phyloP scores from a whole-genome alignment of 352 stramenopile species.

The Aphanomyces cochlioides region DNA sequence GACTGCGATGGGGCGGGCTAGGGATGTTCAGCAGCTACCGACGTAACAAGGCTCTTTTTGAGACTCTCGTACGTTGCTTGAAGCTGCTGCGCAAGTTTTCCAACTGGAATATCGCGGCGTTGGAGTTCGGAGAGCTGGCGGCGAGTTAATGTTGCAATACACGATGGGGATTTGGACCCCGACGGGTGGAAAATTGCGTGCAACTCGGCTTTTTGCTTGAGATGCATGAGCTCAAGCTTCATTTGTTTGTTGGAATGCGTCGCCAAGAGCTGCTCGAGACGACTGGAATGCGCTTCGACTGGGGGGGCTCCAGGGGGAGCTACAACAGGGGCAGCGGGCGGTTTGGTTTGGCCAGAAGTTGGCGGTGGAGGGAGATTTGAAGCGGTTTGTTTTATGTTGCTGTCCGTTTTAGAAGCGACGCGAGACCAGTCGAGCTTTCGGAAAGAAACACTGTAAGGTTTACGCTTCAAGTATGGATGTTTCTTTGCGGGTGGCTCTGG shows the following conservation, averaged over 20 bases:
- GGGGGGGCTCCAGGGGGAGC: too few species aligned
- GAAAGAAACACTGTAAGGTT: conserved; percentile 20
- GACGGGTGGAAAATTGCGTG: conserved; percentile 26
- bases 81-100: neutral
- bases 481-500: neutral
- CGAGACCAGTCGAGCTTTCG: conserved; percentile 24
- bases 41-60: neutral
- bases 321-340: neutral
- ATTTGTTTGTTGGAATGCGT: conserved; percentile 3
- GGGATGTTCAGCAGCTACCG: too few species aligned
- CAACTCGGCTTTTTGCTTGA: conserved; percentile 28
- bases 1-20: too few species aligned
- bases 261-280: conserved; percentile 5
- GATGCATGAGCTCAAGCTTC: conserved; percentile 26
- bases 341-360: neutral
- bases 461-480: conserved; percentile 29
- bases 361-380: neutral
- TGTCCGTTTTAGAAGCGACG: conserved; percentile 24
- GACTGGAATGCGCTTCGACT: neutral
- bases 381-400: conserved; percentile 17
- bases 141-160: neutral
- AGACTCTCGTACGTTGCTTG: neutral
- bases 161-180: neutral
- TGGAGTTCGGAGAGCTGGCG: neutral
- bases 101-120: neutral